Base-by-base conservation (phyloP, 2,329 filamentous ascomycete species). In the Aspergillus pseudoglaucus region DNA sequence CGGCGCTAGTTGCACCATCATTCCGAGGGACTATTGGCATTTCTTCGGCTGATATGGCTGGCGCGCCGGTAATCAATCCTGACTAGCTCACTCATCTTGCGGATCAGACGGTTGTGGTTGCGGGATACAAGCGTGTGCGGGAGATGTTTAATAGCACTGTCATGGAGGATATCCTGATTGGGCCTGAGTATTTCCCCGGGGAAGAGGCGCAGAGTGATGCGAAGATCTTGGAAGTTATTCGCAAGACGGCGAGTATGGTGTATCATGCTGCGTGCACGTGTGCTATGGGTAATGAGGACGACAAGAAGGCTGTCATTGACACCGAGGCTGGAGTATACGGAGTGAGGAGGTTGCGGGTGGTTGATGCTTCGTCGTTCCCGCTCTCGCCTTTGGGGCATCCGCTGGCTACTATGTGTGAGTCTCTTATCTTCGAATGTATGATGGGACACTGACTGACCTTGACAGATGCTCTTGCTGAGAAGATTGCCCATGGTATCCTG, bases 11-110 rank as follows among this genome's bases (percentile, higher is more conserved):
- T 2, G 64, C 72, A 0, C 70, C 73, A 3, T 49, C 66, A 0
- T 76, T 73, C 0, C 68, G 70, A 0, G 76, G 76, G 4, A 75
- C 62, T 41, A 59, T 78, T 1, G 71, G 67, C 0, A 64, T 78
- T n/a, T 44, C 45, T 0, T 70, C 66, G 0, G 45, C 57, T n/a
- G 59, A 66, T 12, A 67, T 61, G 0, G 47, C 52, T 0, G 63
- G 67, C 17, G 52, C 53, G 0, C 75, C 75, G 0, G 51, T 69
- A 12, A 70, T 77, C 50, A 64, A 76, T 51, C 72, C 74, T 1
- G 71, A 71, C 52, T 78, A 67, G 64, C 60, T 78, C 1, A 60
- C 60, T 1, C 58, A 67, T 14, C 59, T 62, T 8, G 57, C 64
- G 0, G 76, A 79, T 32, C 50, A 65, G 25, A 68, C 74, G 8